Base-by-base conservation (phyloP, 2,329 filamentous ascomycete genomes). In the Teratosphaeria zuluensis region DNA sequence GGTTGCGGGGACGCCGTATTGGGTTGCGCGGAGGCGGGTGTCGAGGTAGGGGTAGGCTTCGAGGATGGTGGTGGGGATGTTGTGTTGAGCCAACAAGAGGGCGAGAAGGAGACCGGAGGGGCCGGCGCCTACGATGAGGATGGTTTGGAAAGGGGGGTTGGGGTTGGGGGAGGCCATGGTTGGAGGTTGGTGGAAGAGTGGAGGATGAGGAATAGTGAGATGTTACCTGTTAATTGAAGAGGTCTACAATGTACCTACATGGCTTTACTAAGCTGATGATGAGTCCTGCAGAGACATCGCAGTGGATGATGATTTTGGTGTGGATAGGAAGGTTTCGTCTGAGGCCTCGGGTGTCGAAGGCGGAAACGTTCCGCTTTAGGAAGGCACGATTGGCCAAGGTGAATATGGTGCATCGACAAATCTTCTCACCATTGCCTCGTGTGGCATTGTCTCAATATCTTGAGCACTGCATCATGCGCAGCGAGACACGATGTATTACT, bases 1-100 rank as follows among this genome's bases (percentile, higher is more conserved):
- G 46, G 75, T 74, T 0, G 75, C 71, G 1, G 71, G 69, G 8
- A 75, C 73, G 59, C 75, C 72, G 59, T 77, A 75, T 2, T 75
- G 73, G 60, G 75, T 75, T 58, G 75, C 75, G 54, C 74, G 71
- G 14, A 75, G 74, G 5, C 72, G 71, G 6, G 66, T 65, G 55
- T 69, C 65, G 42, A 72, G 63, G 19, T 59, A 57, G 1, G 64
- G 57, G 60, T 59, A 63, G 11, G 60, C 65, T 61, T 70, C 65
- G 56, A 65, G 66, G 52, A 70, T 58, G 38, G 60, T 58, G 56
- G 62, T 62, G 30, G 62, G 60, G 42, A 69, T 65, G 55, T 59
- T 53, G 51, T 61, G 56, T 24, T 63, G 55, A 5, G 63, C 55
- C 24, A 70, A 62, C 3, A 70, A 54, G 38, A 66, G 58, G 31